Base-by-base conservation (phyloP, 176 grass and related monocot genomes). In the Raddia guianensis region DNA sequence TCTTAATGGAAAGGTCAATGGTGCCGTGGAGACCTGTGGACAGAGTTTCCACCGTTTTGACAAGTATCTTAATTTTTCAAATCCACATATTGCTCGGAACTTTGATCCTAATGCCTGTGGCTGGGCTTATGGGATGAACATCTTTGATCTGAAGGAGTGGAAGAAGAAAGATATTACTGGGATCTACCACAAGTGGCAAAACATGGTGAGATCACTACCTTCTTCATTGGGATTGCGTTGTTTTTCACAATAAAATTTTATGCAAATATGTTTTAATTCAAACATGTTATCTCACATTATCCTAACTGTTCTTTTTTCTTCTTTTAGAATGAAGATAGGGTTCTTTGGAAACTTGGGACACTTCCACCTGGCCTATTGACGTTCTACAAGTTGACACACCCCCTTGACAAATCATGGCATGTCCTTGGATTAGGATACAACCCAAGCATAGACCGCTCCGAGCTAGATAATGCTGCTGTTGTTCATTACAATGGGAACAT, bases 181-280 rank as follows among this genome's bases (percentile, higher is more conserved):
- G 63, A 99, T 99, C 60, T 99, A 99, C 79, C 96, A 99, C 88
- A 99, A 82, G 77, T 99, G 96, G 96, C 96, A 99, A 82, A 99
- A 52, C 55, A 77, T 90, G 96, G 96, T 99, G 72, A 78, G 88
- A 37, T 58, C 78, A 40, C 8, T 67, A 77, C 13, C 44, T 14
- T 20, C 43, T 18, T 72, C 11, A 8, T 68, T 66, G 8, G 34
- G 27, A 48, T 79, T 58, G 21, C 15, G 2, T 78, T 82, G 14
- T 64, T 63, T 57, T 72, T 10, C 12, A 75, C 60, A 68, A 10
- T 1, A 72, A 32, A 32, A 4, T 81, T 43, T 42, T 73, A 19
- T 63, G 3, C 33, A 70, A 56, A 53, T 52, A 56, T 43, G 15
- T 15, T 70, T 68, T 66, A 61, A 4, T 82, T 70, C 68, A 55